Conservation (phyloP, 176 grass and related monocot genomes). For the Elymus sibiricus region DNA sequence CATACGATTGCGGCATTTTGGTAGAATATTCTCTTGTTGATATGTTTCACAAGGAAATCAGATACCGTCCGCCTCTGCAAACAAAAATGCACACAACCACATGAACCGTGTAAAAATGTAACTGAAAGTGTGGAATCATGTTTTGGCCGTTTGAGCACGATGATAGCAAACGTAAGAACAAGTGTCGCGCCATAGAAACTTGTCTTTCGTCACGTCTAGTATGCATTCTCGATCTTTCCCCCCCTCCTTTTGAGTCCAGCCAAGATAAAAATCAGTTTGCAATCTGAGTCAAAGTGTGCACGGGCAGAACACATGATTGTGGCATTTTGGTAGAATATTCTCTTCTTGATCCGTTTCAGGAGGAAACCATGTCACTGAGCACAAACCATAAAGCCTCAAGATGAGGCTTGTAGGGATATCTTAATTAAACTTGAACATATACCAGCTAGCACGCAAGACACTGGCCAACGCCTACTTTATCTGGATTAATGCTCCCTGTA, state of each 20-base stretch:
- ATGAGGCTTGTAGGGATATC: slow-evolving; percentile 25
- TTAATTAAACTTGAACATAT: slow-evolving; percentile 43
- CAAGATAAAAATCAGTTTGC: not conserved
- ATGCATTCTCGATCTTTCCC: not conserved
- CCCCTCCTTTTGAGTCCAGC: not conserved
- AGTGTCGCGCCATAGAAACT: not conserved
- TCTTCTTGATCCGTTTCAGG: slow-evolving; percentile 19
- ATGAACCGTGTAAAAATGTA: not conserved
- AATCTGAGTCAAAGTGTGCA: not conserved
- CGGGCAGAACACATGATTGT: not conserved
- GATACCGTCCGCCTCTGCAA: not conserved
- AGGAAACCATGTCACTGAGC: slow-evolving; percentile 41
- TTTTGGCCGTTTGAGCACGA: not conserved
- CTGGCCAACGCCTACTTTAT: slow-evolving; percentile 34
- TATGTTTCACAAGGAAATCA: slow-evolving; percentile 10
- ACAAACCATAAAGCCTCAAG: slow-evolving; percentile 37
- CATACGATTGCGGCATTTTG: not conserved
- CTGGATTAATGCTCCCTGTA: slow-evolving; percentile 18
- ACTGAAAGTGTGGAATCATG: not conserved
- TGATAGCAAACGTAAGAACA: not conserved
- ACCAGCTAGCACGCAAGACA: slow-evolving; percentile 39
- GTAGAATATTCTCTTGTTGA: not conserved
- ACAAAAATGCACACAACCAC: not conserved
- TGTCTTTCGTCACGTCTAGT: not conserved
- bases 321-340: not conserved